Percentiles rank a stretch among this genome's conserved stretches.
Conservation (phyloP, 345 rosid species). For the Psidium guajava region DNA sequence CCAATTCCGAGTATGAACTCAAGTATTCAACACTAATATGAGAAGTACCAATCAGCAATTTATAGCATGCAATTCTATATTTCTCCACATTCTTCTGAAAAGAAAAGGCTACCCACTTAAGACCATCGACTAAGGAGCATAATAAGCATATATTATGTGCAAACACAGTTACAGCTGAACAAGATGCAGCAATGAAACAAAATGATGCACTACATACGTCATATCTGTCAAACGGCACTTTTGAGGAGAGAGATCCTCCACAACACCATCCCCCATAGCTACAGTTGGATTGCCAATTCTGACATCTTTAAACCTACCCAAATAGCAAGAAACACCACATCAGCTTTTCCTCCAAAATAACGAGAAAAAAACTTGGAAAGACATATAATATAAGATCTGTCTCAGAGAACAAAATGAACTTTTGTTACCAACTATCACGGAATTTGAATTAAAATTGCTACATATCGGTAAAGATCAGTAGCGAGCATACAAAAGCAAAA, state of each 20-base stretch:
- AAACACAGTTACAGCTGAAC: background rate
- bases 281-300: conserved; percentile 58
- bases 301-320: conserved; percentile 58
- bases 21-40: background rate
- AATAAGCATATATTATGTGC: background rate
- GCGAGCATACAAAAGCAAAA: background rate
- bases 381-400: background rate
- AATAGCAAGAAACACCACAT: background rate
- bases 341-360: background rate
- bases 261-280: conserved; percentile 8
- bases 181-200: background rate
- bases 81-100: background rate
- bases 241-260: conserved; percentile 47
- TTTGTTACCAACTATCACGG: background rate
- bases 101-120: background rate
- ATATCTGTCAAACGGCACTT: conserved; percentile 71
- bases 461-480: background rate
- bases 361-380: background rate
- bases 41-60: background rate
- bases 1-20: background rate
- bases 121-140: background rate
- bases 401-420: background rate
- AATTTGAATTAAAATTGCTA: background rate
- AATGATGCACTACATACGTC: conserved; percentile 36
- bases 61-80: background rate